Percentiles rank a stretch among this genome's conserved stretches.
Conservation (phyloP, 2,329 filamentous ascomycete species). For the Pseudocercospora musae region DNA sequence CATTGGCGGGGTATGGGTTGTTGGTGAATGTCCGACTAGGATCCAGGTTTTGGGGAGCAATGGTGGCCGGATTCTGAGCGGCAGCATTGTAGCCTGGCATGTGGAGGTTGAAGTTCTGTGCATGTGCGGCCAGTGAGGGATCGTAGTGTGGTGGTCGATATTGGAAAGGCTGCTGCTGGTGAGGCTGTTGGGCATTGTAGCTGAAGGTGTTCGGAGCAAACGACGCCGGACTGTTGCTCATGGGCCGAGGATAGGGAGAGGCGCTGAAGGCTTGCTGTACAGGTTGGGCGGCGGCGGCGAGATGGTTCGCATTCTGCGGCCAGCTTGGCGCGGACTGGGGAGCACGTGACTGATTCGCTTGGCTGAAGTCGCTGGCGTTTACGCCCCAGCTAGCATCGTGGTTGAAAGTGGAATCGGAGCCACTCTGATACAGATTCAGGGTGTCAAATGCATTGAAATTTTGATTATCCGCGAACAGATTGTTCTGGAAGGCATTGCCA, state of each 20-base stretch:
- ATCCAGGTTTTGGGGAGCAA: conserved; percentile 34
- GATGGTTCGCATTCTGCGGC: conserved; percentile 28
- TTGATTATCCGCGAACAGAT: conserved; percentile 31
- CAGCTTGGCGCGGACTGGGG: conserved; percentile 22
- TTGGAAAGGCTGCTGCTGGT: conserved; percentile 12
- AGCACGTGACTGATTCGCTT: conserved; percentile 30
- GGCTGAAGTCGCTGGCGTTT: conserved; percentile 29
- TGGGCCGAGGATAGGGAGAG: conserved; percentile 23
- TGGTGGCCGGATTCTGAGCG: conserved; percentile 23
- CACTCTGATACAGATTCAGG: conserved; percentile 28
- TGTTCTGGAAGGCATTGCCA: conserved; percentile 29
- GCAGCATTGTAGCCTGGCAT: conserved; percentile 14
- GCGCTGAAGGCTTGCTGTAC: conserved; percentile 20
- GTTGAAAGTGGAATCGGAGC: conserved; percentile 26
- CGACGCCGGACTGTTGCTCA: conserved; percentile 30
- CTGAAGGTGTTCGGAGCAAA: conserved; percentile 27
- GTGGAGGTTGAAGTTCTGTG: conserved; percentile 21
- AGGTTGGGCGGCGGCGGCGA: conserved; percentile 20
- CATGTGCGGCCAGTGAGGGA: conserved; percentile 17
- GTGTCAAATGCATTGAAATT: conserved; percentile 31
- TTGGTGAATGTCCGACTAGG: conserved; percentile 11
- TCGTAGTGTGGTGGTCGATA: conserved; percentile 29
- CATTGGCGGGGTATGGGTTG: conserved; percentile 15
- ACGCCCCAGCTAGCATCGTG: conserved; percentile 33
- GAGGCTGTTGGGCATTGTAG: conserved; percentile 22